Base-by-base conservation (phyloP, 768 basidiomycete genomes). In the Tulasnella sp. region DNA sequence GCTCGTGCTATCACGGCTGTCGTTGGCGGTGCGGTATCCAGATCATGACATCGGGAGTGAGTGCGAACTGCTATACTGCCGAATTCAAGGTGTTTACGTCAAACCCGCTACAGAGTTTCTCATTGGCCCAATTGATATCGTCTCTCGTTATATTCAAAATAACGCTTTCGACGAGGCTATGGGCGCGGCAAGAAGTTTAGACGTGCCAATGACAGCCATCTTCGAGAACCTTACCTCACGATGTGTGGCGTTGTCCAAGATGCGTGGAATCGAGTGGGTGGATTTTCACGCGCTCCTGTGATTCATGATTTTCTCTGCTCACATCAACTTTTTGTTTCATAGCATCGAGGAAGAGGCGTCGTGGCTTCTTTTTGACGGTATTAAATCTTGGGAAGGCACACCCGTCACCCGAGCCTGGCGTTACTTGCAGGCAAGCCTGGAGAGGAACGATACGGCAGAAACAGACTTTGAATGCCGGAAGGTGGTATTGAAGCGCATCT, bases 181-280 rank as follows among this genome's bases (percentile, higher is more conserved):
- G 70, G 71, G 80, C 4, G 79, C 83, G 27, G 92, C 90, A 2
- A 78, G 80, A 31, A 80, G 79, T 46, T 78, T 96, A 43, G 75
- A 80, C 31, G 81, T 91, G 43, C 90, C 96, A 69, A 88, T 97
- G 86, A 81, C 83, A 2, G 85, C 90, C 62, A 66, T 94, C 10
- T 94, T 98, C 67, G 78, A 80, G 43, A 76, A 80, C 62, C 72
- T 98, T 62, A 82, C 91, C 0, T 74, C 73, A 38, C 83, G 89
- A 67, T 96, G 92, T 69, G 70, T 93, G 49, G 80, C 84, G 60
- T 73, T 96, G 44, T 78, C 85, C 60, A 79, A 76, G 65, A 78
- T 76, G 80, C 4, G 80, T 84, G 64, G 70, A 46, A 49, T 19
- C 57, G 43, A 41, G 50, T 50, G 43, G 31, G 25, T 30, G 19